Base-by-base conservation (phyloP, 768 basidiomycete genomes). In the Cyclocybe aegerita region DNA sequence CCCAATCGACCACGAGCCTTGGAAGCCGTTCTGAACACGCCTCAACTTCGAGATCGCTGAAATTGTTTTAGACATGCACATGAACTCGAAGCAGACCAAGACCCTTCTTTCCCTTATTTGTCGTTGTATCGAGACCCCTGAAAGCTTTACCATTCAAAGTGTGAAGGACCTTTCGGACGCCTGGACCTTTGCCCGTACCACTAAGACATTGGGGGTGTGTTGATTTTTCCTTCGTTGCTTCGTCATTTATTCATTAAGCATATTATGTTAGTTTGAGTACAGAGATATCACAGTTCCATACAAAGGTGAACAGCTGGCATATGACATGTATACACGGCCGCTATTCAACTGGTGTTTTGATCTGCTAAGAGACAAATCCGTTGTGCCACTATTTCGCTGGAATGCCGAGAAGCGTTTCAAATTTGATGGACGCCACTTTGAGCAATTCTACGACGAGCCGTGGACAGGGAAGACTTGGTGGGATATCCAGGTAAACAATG, bases 391-490 rank as follows among this genome's bases (percentile, higher is more conserved):
- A 12, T 65, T 70, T 43, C 48, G 49, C 12, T 57, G 55, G 55
- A 29, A 57, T 32, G 55, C 55, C 4, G 39, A 46, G 3, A 50
- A 50, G 0, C 45, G 63, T 9, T 65, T 66, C 46, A 52, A 54
- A 16, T 69, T 56, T 44, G 56, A 69, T 54, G 64, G 60, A 0
- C 36, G 44, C 8, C 5, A 30, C 2, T 74, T 64, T 44, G 55
- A 64, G 7, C 54, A 63, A 0, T 65, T 75, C 42, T 51, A 64
- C 35, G 52, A 69, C 42, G 70, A 77, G 43, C 73, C 73, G 2
- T 70, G 66, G 65, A 73, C 71, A 6, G 73, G 62, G 4, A 51
- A 71, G 45, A 29, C 33, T 1, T 73, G 65, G 56, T 75, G 71
- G 70, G 52, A 71, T 7, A 53, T 69, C 10, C 70, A 75, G 60